Conservation (phyloP, 306 rosid species). For the Betula pendula region DNA sequence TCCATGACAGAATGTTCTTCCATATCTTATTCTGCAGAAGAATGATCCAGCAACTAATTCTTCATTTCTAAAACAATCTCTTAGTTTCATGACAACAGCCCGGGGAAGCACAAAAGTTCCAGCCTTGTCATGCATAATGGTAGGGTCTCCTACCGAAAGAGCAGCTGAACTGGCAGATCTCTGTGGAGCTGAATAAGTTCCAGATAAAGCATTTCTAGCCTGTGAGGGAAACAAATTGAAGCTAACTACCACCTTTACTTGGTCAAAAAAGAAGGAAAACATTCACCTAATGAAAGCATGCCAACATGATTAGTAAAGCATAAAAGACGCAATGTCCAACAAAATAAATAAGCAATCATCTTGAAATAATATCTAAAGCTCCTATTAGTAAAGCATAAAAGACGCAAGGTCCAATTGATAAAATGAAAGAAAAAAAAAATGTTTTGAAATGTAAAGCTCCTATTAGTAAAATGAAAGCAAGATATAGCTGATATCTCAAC, state of each 20-base stretch:
- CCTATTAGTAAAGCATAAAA: too few species aligned
- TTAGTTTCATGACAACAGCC: constrained; percentile 96
- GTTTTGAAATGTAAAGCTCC: neutral
- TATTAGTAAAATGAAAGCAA: neutral
- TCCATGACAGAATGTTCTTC: constrained; percentile 61
- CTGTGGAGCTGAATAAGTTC: constrained; percentile 98
- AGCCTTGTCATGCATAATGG: constrained; percentile 84
- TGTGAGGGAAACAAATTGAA: constrained; percentile 38
- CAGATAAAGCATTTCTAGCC: constrained; percentile 98
- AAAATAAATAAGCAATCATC: neutral
- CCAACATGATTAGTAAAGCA: neutral
- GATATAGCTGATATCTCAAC: neutral
- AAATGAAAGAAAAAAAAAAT: neutral
- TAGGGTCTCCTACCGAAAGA: constrained; percentile 93
- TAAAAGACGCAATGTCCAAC: neutral
- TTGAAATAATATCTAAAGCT: too few species aligned
- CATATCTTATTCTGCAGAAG: constrained; percentile 65
- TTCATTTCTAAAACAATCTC: constrained; percentile 97
- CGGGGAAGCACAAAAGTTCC: constrained; percentile 98
- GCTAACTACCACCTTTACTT: neutral
- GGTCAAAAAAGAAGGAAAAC: constrained; percentile 1
- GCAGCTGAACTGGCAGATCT: constrained; percentile 99
- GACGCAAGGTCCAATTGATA: neutral
- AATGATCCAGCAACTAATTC: constrained; percentile 92
- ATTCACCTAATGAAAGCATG: neutral